Evolutionary conservation across 805 yeast genomes (phyloP).

Genomic region (Wickerhamomyces tratensis): DNA sequence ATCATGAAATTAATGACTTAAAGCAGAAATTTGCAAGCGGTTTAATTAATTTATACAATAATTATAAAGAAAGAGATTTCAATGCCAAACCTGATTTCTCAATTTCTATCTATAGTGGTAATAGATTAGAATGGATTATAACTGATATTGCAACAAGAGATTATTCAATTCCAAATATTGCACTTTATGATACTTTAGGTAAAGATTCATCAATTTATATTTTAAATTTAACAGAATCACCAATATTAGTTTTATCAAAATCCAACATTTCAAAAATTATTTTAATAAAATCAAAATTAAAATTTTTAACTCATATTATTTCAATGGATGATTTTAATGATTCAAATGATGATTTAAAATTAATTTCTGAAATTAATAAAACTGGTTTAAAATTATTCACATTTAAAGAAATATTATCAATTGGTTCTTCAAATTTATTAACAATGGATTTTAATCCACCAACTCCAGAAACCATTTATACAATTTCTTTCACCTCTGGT

Average conservation of each 20-base stretch:
- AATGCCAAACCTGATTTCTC: slow-evolving; percentile 28
- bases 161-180: slow-evolving; percentile 39
- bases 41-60: slow-evolving; percentile 14
- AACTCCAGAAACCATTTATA: slow-evolving; percentile 38
- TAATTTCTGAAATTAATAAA: slow-evolving; percentile 22
- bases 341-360: slow-evolving; percentile 20
- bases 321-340: slow-evolving; percentile 38
- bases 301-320: slow-evolving; percentile 36
- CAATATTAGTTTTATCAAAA: slow-evolving; percentile 45
- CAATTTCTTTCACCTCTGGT: slow-evolving; percentile 67
- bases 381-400: slow-evolving; percentile 27
- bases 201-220: slow-evolving; percentile 53
- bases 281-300: slow-evolving; percentile 25
- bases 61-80: not conserved
- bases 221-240: slow-evolving; percentile 46
- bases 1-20: slow-evolving; percentile 21
- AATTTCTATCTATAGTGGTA: slow-evolving; percentile 43
- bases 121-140: slow-evolving; percentile 55
- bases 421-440: slow-evolving; percentile 34
- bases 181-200: slow-evolving; percentile 45
- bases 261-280: slow-evolving; percentile 37
- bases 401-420: slow-evolving; percentile 30
- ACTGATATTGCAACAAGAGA: slow-evolving; percentile 56
- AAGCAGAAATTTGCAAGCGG: slow-evolving; percentile 31
- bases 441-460: slow-evolving; percentile 34